Percentiles rank a stretch among this genome's conserved stretches.
Evolutionary conservation across 805 yeast genomes (phyloP).

Genomic region (Sporopachydermia lactativora): DNA sequence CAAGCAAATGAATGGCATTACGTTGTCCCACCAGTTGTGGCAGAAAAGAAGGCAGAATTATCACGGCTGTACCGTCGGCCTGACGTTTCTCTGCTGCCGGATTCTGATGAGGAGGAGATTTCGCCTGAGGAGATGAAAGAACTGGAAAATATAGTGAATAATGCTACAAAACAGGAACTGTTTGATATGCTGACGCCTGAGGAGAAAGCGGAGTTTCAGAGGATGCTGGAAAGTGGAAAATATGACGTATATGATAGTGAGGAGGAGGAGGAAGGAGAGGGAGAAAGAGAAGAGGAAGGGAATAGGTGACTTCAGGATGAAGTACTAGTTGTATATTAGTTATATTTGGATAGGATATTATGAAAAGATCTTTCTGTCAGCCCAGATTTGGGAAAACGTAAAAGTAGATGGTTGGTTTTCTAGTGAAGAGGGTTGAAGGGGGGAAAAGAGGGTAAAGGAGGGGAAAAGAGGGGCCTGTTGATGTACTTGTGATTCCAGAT

Average conservation of each 20-base stretch:
- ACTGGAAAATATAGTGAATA: conserved; percentile 3
- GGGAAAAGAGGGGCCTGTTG: too few species aligned
- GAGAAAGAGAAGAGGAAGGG: background rate
- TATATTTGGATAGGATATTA: too few species aligned
- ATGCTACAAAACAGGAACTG: conserved; percentile 5
- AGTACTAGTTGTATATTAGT: too few species aligned
- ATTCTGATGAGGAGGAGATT: conserved; percentile 3
- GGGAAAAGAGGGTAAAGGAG: too few species aligned
- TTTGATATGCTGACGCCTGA: conserved; percentile 3
- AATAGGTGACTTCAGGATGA: background rate
- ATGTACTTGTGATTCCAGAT: too few species aligned
- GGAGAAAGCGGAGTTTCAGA: conserved; percentile 4
- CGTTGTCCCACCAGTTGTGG: conserved; percentile 1
- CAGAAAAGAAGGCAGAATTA: background rate
- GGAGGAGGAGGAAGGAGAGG: background rate
- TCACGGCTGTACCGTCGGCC: conserved; percentile 2
- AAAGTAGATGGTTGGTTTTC: too few species aligned
- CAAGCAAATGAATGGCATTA: conserved; percentile 5
- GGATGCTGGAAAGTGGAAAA: conserved; percentile 3
- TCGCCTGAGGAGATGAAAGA: conserved; percentile 5
- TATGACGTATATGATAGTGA: conserved; percentile 1
- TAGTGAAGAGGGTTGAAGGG: too few species aligned
- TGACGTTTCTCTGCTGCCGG: background rate
- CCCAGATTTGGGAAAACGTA: too few species aligned
- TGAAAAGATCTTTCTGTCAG: too few species aligned